Base-by-base conservation (phyloP, 2,329 filamentous ascomycete species). In the Venturia effusa region DNA sequence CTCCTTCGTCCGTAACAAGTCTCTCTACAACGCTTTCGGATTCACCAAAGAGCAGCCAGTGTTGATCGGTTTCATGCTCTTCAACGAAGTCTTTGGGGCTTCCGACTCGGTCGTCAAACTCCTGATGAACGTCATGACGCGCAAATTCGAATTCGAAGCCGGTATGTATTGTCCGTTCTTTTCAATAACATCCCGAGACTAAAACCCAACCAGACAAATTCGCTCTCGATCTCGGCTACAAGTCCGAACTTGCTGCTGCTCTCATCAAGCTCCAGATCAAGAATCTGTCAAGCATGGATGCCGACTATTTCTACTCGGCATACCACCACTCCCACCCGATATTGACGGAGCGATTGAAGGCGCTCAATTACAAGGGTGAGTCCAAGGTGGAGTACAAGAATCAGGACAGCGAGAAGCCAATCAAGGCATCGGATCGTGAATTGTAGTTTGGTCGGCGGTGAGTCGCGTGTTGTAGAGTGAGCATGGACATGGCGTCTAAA, bases 281-380 rank as follows among this genome's bases (percentile, higher is more conserved):
- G 80, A 99, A 99, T 74, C 83, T 99, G 69, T 96, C 91, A 77
- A 95, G 90, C 66, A 97, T 99, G 93, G 94, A 99, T 71, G 94
- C 94, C 34, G 95, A 99, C 78, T 96, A 90, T 89, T 86, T 97
- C 84, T 99, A 96, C 77, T 94, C 94, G 63, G 95, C 88, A 78
- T 99, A 97, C 81, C 92, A 99, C 79, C 97, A 95, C 82, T 97
- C 93, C 30, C 94, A 99, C 78, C 94, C 94, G 0, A 97, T 97
- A 69, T 81, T 99, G 68, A 89, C 92, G 1, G 95, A 99, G 83
- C 86, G 94, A 71, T 82, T 99, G 71, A 90, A 89, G 76, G 94
- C 93, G 1, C 83, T 99, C 66, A 88, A 90, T 68, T 99, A 93
- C 92, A 86, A 87, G 72, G 86, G 90, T 66, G 80, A 82, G 66